Evolutionary conservation across 2,329 filamentous ascomycete genomes (phyloP).

Genomic region (Fusarium sublunatum): DNA sequence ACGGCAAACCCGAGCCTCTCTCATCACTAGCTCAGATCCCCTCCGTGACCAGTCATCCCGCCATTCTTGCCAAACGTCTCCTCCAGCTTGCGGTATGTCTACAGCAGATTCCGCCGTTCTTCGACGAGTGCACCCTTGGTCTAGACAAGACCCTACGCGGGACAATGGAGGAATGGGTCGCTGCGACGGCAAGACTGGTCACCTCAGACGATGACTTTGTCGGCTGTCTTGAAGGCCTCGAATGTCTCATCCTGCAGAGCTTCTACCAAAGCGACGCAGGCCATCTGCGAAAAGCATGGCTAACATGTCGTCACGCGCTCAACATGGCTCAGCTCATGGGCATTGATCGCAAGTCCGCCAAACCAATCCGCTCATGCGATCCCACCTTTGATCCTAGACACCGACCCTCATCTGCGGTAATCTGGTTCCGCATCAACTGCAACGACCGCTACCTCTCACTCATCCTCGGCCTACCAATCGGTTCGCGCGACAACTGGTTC

Average conservation of each 20-base stretch:
- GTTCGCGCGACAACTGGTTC: constrained; percentile 56
- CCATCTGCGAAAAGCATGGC: constrained; percentile 65
- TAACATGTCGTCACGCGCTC: constrained; percentile 61
- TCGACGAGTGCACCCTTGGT: constrained; percentile 44
- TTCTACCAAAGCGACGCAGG: constrained; percentile 65
- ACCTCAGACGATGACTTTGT: constrained; percentile 64
- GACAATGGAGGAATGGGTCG: constrained; percentile 48
- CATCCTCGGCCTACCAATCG: constrained; percentile 61
- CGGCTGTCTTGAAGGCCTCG: constrained; percentile 63
- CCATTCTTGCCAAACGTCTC: constrained; percentile 60
- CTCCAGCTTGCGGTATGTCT: constrained; percentile 59
- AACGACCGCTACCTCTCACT: constrained; percentile 64
- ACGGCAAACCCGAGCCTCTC: constrained; percentile 47
- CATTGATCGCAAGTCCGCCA: constrained; percentile 51
- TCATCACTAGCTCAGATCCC: constrained; percentile 46
- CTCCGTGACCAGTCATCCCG: constrained; percentile 59
- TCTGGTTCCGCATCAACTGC: constrained; percentile 64
- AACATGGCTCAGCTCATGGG: constrained; percentile 64
- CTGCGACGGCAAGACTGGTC: constrained; percentile 53
- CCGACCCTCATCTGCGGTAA: constrained; percentile 37
- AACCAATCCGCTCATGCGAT: constrained; percentile 54
- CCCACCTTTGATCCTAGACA: constrained; percentile 49
- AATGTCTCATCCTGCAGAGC: constrained; percentile 61
- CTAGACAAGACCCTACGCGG: constrained; percentile 30
- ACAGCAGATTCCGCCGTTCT: constrained; percentile 56